Evolutionary conservation across 768 basidiomycete genomes (phyloP).

Genomic region (Mycena albidolilacea): DNA sequence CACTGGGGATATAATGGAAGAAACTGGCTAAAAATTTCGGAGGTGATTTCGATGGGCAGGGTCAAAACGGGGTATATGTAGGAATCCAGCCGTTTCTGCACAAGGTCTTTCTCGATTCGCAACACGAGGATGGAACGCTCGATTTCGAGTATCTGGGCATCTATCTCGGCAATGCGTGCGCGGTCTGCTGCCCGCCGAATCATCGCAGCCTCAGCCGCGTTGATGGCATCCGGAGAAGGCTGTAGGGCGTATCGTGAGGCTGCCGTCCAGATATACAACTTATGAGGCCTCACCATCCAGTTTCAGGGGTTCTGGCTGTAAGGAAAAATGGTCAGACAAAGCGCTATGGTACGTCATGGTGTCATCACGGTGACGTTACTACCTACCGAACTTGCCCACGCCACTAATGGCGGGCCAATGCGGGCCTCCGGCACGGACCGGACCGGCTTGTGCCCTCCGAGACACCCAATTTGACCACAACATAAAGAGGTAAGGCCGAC

Average conservation of each 20-base stretch:
- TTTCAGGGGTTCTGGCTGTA: constrained; percentile 4
- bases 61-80: constrained; percentile 3
- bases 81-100: constrained; percentile 3
- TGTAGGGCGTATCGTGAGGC: not conserved
- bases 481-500: too few relatives aligned
- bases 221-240: constrained; percentile 3
- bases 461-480: too few relatives aligned
- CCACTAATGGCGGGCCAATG: too few relatives aligned
- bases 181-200: not conserved
- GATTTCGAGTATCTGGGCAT: constrained; percentile 3
- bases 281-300: constrained; percentile 7
- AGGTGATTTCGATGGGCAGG: too few relatives aligned
- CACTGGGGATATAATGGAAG: constrained; percentile 10
- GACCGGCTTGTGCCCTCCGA: too few relatives aligned
- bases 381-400: constrained; percentile 5
- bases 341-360: not conserved
- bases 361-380: not conserved
- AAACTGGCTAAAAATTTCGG: not conserved
- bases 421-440: not conserved
- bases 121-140: not conserved
- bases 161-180: constrained; percentile 4
- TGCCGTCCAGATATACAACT: constrained; percentile 3
- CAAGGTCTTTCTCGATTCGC: constrained; percentile 1
- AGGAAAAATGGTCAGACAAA: not conserved
- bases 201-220: not conserved